Base-by-base conservation (phyloP, 768 basidiomycete genomes). In the Baorangia bicolor region DNA sequence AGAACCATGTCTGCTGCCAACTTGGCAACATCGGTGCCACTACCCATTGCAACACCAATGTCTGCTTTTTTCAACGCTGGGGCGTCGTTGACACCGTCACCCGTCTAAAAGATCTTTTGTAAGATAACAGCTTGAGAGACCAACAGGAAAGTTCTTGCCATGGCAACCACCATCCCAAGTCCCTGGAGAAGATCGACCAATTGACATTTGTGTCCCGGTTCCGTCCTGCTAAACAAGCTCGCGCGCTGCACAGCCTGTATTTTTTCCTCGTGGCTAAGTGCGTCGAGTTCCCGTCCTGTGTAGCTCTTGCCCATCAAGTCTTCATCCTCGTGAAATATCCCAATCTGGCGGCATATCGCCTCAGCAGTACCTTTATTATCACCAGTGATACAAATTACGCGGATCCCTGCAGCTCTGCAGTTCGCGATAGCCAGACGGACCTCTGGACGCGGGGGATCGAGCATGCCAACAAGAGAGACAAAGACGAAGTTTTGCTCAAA, bases 31-130 rank as follows among this genome's bases (percentile, higher is more conserved):
- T 99, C 97, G 1, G 97, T 99, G 50, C 96, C 96, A 54, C 93
- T 95, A 43, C 96, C 96, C 96, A 99, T 99, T 4, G 96, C 95
- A 49, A 99, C 89, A 71, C 96, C 96, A 64, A 99, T 99, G 64
- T 96, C 94, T 13, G 96, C 97, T 74, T 90, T 95, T 72, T 96
- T 95, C 64, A 99, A 74, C 0, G 96, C 97, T 33, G 95, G 95
- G 3, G 97, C 96, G 66, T 99, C 96, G 63, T 99, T 99, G 54
- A 99, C 97, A 64, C 96, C 96, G 68, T 98, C 96, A 55, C 94
- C 94, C 53, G 92, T 94, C 92, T 93, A 59, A 31, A 46, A 8
- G 1, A 43, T 30, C 34, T n/a, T 25, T n/a, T 41, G 58, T 65
- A 48, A 66, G 47, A 38, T 20, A 20, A 49, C 16, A 30, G 27